Percentiles rank a stretch among this genome's conserved stretches.
phyloP scores from a whole-genome alignment of 2,329 filamentous ascomycete genomes.

The Dothidotthia symphoricarpi region DNA sequence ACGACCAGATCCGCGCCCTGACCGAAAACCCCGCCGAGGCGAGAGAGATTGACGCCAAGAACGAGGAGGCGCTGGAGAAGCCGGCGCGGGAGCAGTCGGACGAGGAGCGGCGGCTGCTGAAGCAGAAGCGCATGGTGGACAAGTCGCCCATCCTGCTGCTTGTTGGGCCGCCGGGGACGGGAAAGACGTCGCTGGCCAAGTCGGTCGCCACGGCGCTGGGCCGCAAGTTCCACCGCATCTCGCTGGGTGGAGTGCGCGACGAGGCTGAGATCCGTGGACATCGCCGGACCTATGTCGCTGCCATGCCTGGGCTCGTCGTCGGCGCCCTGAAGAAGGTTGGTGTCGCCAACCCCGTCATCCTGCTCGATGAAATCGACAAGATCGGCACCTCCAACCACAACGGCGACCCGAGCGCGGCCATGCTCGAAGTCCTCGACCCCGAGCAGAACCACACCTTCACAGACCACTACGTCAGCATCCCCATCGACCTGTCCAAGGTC shows the following conservation, averaged over 20 bases:
- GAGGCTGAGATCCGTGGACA: conserved; percentile 97
- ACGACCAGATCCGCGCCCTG: conserved; percentile 67
- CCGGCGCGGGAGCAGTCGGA: conserved; percentile 37
- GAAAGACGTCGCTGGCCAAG: conserved; percentile 92
- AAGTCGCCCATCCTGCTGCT: conserved; percentile 94
- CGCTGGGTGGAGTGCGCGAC: conserved; percentile 89
- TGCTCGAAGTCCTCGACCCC: conserved; percentile 96
- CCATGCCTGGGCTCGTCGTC: conserved; percentile 96
- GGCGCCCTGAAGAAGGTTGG: conserved; percentile 93
- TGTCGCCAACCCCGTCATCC: conserved; percentile 89
- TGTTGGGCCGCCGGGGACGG: conserved; percentile 88
- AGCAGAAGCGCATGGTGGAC: conserved; percentile 82
- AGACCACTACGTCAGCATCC: conserved; percentile 95
- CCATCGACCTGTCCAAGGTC: conserved; percentile 92
- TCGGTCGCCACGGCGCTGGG: conserved; percentile 90
- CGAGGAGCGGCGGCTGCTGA: conserved; percentile 68
- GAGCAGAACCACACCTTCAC: conserved; percentile 95
- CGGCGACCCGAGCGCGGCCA: conserved; percentile 91
- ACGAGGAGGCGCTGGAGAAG: conserved; percentile 46
- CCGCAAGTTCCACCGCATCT: conserved; percentile 95
- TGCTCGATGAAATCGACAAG: conserved; percentile 98
- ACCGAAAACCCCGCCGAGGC: conserved; percentile 43
- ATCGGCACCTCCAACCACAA: conserved; percentile 87
- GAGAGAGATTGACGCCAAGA: conserved; percentile 39
- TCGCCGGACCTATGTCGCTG: conserved; percentile 91